Conservation (phyloP, 345 rosid genomes). For the Tarenaya hassleriana region DNA sequence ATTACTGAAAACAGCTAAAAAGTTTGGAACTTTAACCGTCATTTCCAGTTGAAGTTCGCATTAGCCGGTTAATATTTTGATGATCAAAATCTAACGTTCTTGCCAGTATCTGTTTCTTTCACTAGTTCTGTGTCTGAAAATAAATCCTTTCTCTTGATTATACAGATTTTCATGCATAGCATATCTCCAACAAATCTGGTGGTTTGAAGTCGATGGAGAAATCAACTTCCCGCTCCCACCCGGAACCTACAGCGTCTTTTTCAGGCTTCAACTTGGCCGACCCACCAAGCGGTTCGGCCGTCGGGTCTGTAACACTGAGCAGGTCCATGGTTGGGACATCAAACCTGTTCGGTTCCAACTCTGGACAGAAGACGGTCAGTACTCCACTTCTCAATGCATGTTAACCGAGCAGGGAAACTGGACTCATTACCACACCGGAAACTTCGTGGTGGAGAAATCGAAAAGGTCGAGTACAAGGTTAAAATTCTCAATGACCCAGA, state of each 20-base stretch:
- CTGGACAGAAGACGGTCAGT: slow-evolving; percentile 80
- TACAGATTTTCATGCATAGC: slow-evolving; percentile 73
- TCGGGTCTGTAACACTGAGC: slow-evolving; percentile 57
- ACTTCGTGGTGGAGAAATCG: slow-evolving; percentile 47
- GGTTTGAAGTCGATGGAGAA: slow-evolving; percentile 92
- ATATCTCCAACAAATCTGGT: slow-evolving; percentile 97
- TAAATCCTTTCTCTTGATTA: slow-evolving; percentile 13
- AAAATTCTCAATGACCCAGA: slow-evolving; percentile 84
- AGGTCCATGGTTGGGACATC: slow-evolving; percentile 88
- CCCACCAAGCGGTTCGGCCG: slow-evolving; percentile 60
- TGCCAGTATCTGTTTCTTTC: too few species aligned
- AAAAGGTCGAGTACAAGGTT: slow-evolving; percentile 37
- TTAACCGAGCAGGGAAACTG: slow-evolving; percentile 63
- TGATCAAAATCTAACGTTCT: background rate
- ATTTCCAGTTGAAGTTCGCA: background rate
- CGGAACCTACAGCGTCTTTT: slow-evolving; percentile 71
- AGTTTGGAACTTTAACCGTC: background rate
- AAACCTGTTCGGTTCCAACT: slow-evolving; percentile 89
- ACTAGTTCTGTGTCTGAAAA: too few species aligned
- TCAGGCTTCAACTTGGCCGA: slow-evolving; percentile 76
- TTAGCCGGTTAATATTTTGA: background rate
- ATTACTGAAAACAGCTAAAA: background rate
- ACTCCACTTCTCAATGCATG: slow-evolving; percentile 59
- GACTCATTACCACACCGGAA: slow-evolving; percentile 76
- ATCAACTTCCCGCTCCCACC: slow-evolving; percentile 81